Conservation (phyloP, 2,329 filamentous ascomycete genomes). For the Shiraia bambusicola region DNA sequence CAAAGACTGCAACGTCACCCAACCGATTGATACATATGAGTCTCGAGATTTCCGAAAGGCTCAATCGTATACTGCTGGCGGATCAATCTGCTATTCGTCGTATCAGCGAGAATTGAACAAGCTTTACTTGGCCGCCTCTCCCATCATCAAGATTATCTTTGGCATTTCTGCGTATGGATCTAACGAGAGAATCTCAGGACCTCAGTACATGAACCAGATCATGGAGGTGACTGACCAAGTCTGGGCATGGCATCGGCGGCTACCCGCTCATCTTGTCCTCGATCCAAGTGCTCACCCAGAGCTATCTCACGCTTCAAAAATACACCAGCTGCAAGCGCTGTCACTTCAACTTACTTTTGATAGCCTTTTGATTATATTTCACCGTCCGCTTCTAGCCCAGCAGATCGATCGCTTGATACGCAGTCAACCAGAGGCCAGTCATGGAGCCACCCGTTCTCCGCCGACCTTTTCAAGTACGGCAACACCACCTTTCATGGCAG, state of each 20-base stretch:
- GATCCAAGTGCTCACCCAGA: constrained; percentile 21
- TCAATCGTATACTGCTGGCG: not conserved
- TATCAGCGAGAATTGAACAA: constrained; percentile 30
- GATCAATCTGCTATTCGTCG: constrained; percentile 11
- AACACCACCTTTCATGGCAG: constrained; percentile 4
- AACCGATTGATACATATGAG: constrained; percentile 40
- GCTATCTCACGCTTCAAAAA: constrained; percentile 8
- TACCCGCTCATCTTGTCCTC: constrained; percentile 26
- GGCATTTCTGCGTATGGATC: constrained; percentile 13
- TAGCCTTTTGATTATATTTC: constrained; percentile 47
- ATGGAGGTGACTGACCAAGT: constrained; percentile 20
- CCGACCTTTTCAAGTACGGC: constrained; percentile 1
- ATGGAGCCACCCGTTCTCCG: constrained; percentile 5
- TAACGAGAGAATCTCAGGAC: constrained; percentile 4
- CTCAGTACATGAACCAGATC: constrained; percentile 17
- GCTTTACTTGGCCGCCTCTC: constrained; percentile 34
- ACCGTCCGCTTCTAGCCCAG: constrained; percentile 46
- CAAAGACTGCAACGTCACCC: constrained; percentile 42
- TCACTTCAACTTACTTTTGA: constrained; percentile 49
- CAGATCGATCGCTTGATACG: constrained; percentile 36
- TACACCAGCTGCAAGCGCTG: constrained; percentile 42
- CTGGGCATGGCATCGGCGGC: constrained; percentile 23
- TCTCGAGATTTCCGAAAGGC: constrained; percentile 26
- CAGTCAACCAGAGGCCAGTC: constrained; percentile 9
- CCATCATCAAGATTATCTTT: constrained; percentile 34